Conservation (phyloP, 371 early-diverging fungal species). For the Blakeslea trispora region DNA sequence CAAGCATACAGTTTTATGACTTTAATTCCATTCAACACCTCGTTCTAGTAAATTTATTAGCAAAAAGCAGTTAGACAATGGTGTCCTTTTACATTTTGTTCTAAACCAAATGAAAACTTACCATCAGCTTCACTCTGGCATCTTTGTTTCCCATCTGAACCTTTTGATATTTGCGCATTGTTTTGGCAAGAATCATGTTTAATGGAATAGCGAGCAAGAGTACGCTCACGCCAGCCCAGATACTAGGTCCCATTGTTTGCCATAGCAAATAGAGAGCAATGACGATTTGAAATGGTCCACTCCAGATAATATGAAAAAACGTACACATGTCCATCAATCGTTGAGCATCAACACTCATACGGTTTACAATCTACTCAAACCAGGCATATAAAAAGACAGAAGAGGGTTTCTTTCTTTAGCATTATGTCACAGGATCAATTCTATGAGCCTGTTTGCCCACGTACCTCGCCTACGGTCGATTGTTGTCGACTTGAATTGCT, state of each 20-base stretch:
- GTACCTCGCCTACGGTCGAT: conserved; percentile 65
- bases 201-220: conserved; percentile 72
- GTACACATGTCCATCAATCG: conserved; percentile 61
- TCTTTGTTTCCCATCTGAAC: conserved; percentile 85
- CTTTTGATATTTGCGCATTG: conserved; percentile 71
- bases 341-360: conserved; percentile 84
- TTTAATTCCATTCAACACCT: conserved; percentile 48
- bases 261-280: conserved; percentile 75
- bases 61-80: no score
- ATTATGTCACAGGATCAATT: neutral
- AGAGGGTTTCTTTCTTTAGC: no score
- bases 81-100: no score
- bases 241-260: conserved; percentile 72
- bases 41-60: conserved; percentile 24
- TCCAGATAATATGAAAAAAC: conserved; percentile 73
- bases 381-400: no score
- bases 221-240: conserved; percentile 79
- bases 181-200: conserved; percentile 52
- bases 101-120: conserved; percentile 14
- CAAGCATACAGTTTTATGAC: conserved; percentile 54
- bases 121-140: conserved; percentile 78
- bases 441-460: neutral
- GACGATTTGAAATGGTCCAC: conserved; percentile 80
- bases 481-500: conserved; percentile 73
- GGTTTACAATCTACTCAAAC: conserved; percentile 67